Evolutionary conservation across 495 filamentous ascomycete species (phyloP), one percentile per base, ranked within the genome.

Genomic region (Podospora comata): DNA sequence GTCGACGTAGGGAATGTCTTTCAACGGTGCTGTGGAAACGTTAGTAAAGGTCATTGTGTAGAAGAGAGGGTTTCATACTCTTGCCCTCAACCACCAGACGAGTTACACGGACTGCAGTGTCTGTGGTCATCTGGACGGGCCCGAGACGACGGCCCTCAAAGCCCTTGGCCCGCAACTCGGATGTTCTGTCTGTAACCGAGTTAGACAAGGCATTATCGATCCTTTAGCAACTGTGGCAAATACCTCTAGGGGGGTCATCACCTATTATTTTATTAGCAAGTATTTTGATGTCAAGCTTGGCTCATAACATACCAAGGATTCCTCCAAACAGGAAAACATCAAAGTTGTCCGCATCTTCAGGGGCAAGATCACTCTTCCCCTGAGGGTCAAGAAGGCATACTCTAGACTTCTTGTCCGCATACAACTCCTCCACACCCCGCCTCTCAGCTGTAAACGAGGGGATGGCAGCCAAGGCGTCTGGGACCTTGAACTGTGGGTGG

Each of bases 121-220:
- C 95, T 0, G 95, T 99, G 9, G 95, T 98, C 95, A 99, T 98
- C 79, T 99, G 95, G 72, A 93, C 87, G 18, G 94, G 92, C 0
- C 96, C 96, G 58, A 99, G 83, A 68, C 94, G 86, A 65, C 95
- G 89, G 58, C 94, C 93, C 70, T 88, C 82, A 74, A 94, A 99
- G 27, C 96, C 96, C 77, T 97, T 96, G 75, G 91, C 92, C 27
- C 95, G 88, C 61, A 99, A 82, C 75, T 99, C 95, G 13, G 91
- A 92, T 1, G 95, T 99, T 55, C 95, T 89, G 79, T 99, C 96
- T 97, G 62, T 54, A 15, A 19, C 30, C 6, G 44, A 28, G 63
- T 73, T 60, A 67, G 63, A 61, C 30, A 58, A 23, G 7, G 23
- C 13, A 65, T n/a, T 4, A 6, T n/a, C 18, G 4, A 9, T 26